A percentile compares a stretch with the other conserved stretches of the same genome.
These are phyloP conservation scores for Vicia villosa DNA, from an alignment of 306 rosid genomes.

Conservation along the genomic window DNA sequence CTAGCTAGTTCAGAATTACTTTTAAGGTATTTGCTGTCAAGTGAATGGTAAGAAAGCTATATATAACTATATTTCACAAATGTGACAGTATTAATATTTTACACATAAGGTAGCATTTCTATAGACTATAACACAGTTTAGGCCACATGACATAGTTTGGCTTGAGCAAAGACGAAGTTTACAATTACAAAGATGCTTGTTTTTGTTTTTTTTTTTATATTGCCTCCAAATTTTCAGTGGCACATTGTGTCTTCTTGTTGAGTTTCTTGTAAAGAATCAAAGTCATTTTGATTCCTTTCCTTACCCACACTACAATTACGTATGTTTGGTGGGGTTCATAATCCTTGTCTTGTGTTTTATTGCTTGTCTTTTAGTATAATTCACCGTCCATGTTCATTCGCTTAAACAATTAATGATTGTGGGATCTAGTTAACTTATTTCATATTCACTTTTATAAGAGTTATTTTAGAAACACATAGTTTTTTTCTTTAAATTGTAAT, in stretches of 20 bases:
- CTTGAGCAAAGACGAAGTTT: slow-evolving; percentile 27
- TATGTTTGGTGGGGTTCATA: background rate
- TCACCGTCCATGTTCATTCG: background rate
- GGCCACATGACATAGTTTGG: slow-evolving; percentile 13
- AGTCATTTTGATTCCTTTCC: slow-evolving; percentile 37
- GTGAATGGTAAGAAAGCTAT: slow-evolving; percentile 17
- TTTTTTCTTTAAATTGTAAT: no score
- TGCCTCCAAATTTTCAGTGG: slow-evolving; percentile 12
- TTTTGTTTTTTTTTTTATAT: slow-evolving; percentile 52
- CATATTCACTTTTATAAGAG: no score
- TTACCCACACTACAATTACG: background rate
- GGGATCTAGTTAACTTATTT: no score
- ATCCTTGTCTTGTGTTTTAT: background rate
- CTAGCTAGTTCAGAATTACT: background rate
- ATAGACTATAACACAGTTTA: background rate
- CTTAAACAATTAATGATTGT: background rate
- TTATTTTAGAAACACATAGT: no score
- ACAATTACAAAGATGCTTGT: slow-evolving; percentile 42
- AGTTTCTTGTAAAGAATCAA: slow-evolving; percentile 45
- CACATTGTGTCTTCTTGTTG: slow-evolving; percentile 45
- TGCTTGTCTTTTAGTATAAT: background rate
- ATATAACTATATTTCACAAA: background rate
- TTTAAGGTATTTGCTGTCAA: background rate
- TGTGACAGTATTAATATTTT: no score
- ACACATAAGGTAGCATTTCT: background rate